Evolutionary conservation across 108 stramenopile species (phyloP).

Genomic region (Craspedostauros australis): DNA sequence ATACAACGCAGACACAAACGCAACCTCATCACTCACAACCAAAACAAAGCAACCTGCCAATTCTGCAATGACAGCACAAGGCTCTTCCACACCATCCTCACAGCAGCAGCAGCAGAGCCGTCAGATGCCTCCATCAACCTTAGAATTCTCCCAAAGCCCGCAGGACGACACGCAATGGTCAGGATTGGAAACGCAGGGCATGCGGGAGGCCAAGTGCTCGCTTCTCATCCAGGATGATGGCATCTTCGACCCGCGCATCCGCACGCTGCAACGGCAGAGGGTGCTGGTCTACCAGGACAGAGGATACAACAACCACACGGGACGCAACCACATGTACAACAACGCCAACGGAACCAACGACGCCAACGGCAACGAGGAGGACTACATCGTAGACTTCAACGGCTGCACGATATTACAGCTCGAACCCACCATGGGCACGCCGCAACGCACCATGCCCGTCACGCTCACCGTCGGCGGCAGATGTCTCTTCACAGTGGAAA

Average conservation of each 20-base stretch:
- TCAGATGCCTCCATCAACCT: too few relatives aligned
- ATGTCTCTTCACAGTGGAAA: conserved; percentile 49
- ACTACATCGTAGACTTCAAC: conserved; percentile 39
- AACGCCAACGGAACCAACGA: background rate
- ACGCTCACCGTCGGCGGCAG: conserved; percentile 57
- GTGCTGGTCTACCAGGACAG: conserved; percentile 53
- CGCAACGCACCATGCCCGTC: conserved; percentile 41
- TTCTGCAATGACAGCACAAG: too few relatives aligned
- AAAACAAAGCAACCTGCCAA: too few relatives aligned
- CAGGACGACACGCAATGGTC: conserved; percentile 35
- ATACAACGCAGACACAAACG: too few relatives aligned
- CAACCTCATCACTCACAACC: too few relatives aligned
- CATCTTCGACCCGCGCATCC: conserved; percentile 34
- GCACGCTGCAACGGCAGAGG: conserved; percentile 37
- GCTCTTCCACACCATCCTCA: too few relatives aligned
- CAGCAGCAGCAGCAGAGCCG: too few relatives aligned
- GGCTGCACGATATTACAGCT: conserved; percentile 51
- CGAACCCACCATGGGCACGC: conserved; percentile 30
- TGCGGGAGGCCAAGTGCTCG: conserved; percentile 46
- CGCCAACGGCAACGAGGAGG: conserved; percentile 16
- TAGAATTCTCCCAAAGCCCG: too few relatives aligned
- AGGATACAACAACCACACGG: conserved; percentile 26
- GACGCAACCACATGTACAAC: background rate
- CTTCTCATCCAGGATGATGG: conserved; percentile 41
- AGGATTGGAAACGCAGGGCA: conserved; percentile 47